phyloP scores from a whole-genome alignment of 768 basidiomycete genomes.

The Rhodosporidiobolus sp. region DNA sequence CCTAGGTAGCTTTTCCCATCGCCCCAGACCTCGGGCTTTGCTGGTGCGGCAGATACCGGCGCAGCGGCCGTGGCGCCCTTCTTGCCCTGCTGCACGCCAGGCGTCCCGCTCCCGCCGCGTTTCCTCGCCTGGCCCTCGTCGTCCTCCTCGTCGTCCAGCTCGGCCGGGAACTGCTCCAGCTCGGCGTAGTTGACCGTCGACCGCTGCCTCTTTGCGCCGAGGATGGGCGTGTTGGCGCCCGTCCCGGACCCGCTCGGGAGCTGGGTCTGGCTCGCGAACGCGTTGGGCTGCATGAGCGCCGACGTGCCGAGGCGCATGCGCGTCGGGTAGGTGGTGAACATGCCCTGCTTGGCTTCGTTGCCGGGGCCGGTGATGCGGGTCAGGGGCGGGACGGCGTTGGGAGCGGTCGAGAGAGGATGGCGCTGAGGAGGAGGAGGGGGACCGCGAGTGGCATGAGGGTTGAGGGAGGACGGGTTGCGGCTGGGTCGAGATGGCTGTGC shows the following conservation, averaged over 20 bases:
- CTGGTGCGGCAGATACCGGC: slow-evolving; percentile 41
- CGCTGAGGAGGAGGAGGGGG: slow-evolving; percentile 6
- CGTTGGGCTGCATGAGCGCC: slow-evolving; percentile 83
- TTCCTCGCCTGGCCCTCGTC: slow-evolving; percentile 80
- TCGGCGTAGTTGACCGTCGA: slow-evolving; percentile 80
- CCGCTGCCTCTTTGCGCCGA: slow-evolving; percentile 49
- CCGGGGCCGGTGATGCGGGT: slow-evolving; percentile 29
- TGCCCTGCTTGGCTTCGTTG: slow-evolving; percentile 57
- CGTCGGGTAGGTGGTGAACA: slow-evolving; percentile 77
- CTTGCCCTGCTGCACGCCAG: slow-evolving; percentile 51
- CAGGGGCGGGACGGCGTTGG: slow-evolving; percentile 21
- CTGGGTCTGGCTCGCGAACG: slow-evolving; percentile 47
- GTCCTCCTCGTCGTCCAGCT: slow-evolving; percentile 61
- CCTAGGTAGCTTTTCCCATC: slow-evolving; percentile 85
- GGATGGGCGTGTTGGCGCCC: slow-evolving; percentile 22
- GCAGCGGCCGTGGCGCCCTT: slow-evolving; percentile 51
- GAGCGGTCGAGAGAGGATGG: slow-evolving; percentile 8
- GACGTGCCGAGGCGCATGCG: slow-evolving; percentile 86
- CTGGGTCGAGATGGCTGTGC: not conserved
- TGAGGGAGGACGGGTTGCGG: slow-evolving; percentile 14
- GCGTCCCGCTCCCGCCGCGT: slow-evolving; percentile 54
- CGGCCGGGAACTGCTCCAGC: slow-evolving; percentile 54
- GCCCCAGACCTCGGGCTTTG: slow-evolving; percentile 46
- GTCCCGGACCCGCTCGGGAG: slow-evolving; percentile 35
- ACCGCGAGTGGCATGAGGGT: slow-evolving; percentile 16